Conservation (phyloP, 2,329 filamentous ascomycete genomes). For the Pseudogymnoascus sp. region DNA sequence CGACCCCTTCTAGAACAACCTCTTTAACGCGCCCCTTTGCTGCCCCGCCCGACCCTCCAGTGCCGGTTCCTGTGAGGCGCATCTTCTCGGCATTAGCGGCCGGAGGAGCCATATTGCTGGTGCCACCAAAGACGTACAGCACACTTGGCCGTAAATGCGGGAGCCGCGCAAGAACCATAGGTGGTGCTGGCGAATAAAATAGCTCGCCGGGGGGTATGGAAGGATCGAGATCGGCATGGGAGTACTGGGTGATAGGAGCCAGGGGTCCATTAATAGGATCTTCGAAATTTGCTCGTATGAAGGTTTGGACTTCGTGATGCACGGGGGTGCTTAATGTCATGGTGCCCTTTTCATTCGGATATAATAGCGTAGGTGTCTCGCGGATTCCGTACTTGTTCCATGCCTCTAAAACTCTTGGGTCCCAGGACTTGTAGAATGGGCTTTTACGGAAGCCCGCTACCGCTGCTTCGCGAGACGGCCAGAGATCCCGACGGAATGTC, state of each 20-base stretch:
- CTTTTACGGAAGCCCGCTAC: conserved; percentile 56
- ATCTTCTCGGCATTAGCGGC: conserved; percentile 50
- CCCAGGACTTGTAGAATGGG: conserved; percentile 76
- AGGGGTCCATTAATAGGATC: conserved; percentile 28
- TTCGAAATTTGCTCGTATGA: conserved; percentile 51
- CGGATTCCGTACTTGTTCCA: conserved; percentile 70
- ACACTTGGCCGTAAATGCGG: conserved; percentile 54
- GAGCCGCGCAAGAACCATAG: conserved; percentile 47
- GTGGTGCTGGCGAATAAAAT: conserved; percentile 61
- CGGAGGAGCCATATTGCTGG: conserved; percentile 47
- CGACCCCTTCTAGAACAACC: conserved; percentile 54
- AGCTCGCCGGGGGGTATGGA: conserved; percentile 30
- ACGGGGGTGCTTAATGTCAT: conserved; percentile 76
- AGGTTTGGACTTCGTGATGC: conserved; percentile 81
- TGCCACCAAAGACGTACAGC: conserved; percentile 60
- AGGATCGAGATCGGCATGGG: conserved; percentile 28
- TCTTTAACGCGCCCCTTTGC: conserved; percentile 59
- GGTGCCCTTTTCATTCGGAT: conserved; percentile 38
- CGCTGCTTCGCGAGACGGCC: conserved; percentile 69
- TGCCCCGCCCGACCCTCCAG: conserved; percentile 59
- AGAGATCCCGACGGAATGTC: conserved; percentile 65
- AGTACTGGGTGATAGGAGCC: conserved; percentile 32
- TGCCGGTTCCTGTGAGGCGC: conserved; percentile 52
- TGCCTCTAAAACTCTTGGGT: conserved; percentile 65
- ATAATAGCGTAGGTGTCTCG: conserved; percentile 56